A percentile compares a stretch with the other conserved stretches of the same genome.
phyloP scores from a whole-genome alignment of 2,329 filamentous ascomycete species.

The Stemphylium lycopersici region DNA sequence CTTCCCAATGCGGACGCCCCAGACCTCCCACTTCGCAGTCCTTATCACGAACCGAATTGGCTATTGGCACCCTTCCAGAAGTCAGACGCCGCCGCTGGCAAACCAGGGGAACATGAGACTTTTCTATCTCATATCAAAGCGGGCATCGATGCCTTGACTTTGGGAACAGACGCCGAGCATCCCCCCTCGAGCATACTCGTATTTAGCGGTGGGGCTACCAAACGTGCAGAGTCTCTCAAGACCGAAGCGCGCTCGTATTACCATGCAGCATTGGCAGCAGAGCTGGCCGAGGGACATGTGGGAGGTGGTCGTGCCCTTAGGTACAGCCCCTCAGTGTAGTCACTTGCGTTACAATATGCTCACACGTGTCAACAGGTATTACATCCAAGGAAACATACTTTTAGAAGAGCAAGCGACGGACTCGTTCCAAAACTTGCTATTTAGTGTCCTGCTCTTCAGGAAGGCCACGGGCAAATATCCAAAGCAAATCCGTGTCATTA shows the following conservation, averaged over 20 bases:
- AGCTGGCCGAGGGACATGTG: constrained; percentile 28
- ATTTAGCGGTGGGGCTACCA: constrained; percentile 71
- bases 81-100: constrained; percentile 44
- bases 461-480: constrained; percentile 50
- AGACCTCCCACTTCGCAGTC: constrained; percentile 37
- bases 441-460: constrained; percentile 68
- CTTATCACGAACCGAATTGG: constrained; percentile 55
- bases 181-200: constrained; percentile 58
- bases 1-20: constrained; percentile 35
- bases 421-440: constrained; percentile 83
- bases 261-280: constrained; percentile 37
- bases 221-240: constrained; percentile 31
- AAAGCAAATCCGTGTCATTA: constrained; percentile 51
- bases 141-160: constrained; percentile 62
- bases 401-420: constrained; percentile 78
- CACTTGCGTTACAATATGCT: background rate
- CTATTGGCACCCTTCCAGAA: constrained; percentile 77
- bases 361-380: constrained; percentile 26
- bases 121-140: constrained; percentile 77
- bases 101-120: constrained; percentile 73
- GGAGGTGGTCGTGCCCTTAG: constrained; percentile 31
- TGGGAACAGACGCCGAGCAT: constrained; percentile 51
- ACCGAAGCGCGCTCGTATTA: constrained; percentile 49
- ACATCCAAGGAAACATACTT: constrained; percentile 54
- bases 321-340: background rate